Base-by-base conservation (phyloP, 805 yeast species). In the Wickerhamiella occidentalis region DNA sequence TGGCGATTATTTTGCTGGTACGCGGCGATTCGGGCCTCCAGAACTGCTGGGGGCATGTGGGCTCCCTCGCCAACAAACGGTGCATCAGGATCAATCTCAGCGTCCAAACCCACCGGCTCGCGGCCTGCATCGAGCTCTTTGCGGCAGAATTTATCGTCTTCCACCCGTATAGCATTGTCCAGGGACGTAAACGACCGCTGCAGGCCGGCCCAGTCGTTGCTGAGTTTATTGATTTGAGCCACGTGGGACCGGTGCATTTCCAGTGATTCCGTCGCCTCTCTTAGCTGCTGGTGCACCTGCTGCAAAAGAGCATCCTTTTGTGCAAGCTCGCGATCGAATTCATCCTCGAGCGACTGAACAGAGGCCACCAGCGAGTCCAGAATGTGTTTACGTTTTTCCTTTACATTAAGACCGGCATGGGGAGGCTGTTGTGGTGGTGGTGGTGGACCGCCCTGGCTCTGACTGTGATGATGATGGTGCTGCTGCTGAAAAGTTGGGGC, bases 41-140 rank as follows among this genome's bases (percentile, higher is more conserved):
- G 53, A 15, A 58, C 48, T n/a, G 49, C 57, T 13, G 60, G 57
- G 13, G 62, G 62, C 17, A 55, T 40, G 19, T 30, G 15, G 26
- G 42, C 49, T n/a, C 41, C 43, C 3, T 41, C 29, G 17, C 45
- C 40, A 9, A 85, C 75, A 64, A 85, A 90, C n/a, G 96, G 95
- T 60, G 85, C 90, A 65, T 88, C 96, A 0, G 95, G 90, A 64
- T 83, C 90, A 58, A 78, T 81, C 50, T 74, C 78, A 22, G 79
- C 80, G 21, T 74, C 75, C 40, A 40, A 57, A 11, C 65, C 68
- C 19, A 56, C 48, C 26, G 52, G 51, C 15, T 29, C 17, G 38
- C 50, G 51, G 46, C 70, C 52, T 65, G 66, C 48, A 67, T 65
- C 47, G 62, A 66, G 43, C 41, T 55, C 56, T 21, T 59, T 58